phyloP scores from a whole-genome alignment of 129 eudicot genomes.

The Saussurea involucrata region DNA sequence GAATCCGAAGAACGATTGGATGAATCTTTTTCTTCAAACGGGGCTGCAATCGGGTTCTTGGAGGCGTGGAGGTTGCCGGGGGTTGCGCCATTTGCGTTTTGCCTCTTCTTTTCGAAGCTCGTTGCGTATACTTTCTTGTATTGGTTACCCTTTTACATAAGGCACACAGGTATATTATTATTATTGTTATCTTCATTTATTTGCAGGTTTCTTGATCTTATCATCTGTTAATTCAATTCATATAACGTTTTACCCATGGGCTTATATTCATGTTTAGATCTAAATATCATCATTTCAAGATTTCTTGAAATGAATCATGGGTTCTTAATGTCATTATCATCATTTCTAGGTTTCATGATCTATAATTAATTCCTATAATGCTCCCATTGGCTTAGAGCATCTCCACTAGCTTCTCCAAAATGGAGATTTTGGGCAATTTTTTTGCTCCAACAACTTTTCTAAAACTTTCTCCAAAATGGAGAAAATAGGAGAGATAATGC shows the following conservation, averaged over 20 bases:
- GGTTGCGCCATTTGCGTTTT: slow-evolving; percentile 77
- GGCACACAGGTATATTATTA: slow-evolving; percentile 72
- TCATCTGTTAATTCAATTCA: not conserved
- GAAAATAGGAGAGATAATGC: no score
- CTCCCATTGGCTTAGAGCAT: not conserved
- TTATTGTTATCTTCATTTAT: not conserved
- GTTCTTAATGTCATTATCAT: not conserved
- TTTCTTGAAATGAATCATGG: slow-evolving; percentile 3
- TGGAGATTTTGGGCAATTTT: no score
- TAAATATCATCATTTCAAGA: not conserved
- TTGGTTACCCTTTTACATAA: slow-evolving; percentile 94
- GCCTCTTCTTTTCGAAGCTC: slow-evolving; percentile 93
- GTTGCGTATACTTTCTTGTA: slow-evolving; percentile 96
- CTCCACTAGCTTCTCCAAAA: no score
- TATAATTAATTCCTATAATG: no score
- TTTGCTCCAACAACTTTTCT: no score
- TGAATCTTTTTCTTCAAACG: slow-evolving; percentile 14
- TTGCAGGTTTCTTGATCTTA: not conserved
- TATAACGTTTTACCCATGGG: not conserved
- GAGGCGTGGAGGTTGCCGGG: slow-evolving; percentile 93
- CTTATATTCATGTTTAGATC: not conserved
- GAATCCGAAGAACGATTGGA: slow-evolving; percentile 34
- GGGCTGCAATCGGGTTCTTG: slow-evolving; percentile 72
- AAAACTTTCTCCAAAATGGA: no score
- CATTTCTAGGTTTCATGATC: no score